Conservation (phyloP, 2,329 filamentous ascomycete species). For the Hypoxylon sp. region DNA sequence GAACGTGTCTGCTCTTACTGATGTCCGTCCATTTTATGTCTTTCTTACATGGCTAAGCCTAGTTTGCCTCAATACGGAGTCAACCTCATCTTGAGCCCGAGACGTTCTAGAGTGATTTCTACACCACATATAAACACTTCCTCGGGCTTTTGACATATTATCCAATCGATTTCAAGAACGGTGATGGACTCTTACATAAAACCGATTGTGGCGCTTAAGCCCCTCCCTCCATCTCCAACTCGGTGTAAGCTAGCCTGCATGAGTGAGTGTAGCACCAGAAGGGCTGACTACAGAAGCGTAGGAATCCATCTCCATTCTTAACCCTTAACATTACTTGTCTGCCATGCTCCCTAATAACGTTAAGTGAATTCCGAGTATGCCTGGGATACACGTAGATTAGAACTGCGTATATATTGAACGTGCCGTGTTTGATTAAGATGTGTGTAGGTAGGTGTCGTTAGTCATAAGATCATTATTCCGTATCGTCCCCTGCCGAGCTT, state of each 20-base stretch:
- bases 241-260: conserved; percentile 5
- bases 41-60: neutral
- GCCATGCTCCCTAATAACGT: neutral
- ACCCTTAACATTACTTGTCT: neutral
- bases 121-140: neutral
- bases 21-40: neutral
- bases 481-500: neutral
- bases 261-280: neutral
- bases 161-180: neutral
- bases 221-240: neutral
- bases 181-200: neutral
- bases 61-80: neutral
- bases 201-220: neutral
- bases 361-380: neutral
- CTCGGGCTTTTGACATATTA: neutral
- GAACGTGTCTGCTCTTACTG: neutral
- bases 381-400: neutral
- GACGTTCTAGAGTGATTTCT: neutral
- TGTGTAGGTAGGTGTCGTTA: neutral
- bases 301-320: neutral
- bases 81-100: neutral
- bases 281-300: neutral
- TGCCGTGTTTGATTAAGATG: neutral
- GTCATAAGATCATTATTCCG: neutral
- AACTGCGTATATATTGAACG: neutral